phyloP scores from a whole-genome alignment of 1,284 basidiomycete species.

The Cerioporus squamosus region DNA sequence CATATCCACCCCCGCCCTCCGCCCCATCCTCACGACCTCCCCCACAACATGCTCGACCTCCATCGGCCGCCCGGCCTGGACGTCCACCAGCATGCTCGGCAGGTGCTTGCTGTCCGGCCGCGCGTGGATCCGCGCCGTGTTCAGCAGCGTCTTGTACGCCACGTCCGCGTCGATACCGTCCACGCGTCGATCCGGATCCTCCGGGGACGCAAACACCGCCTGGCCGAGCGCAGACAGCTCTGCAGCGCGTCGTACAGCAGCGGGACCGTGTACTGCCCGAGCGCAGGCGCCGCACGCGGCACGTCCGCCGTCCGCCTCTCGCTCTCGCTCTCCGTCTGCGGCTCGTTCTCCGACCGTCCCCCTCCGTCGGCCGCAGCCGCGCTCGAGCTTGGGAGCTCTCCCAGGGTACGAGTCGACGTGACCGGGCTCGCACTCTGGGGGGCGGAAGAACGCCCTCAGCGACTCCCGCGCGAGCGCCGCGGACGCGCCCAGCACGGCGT shows the following conservation, averaged over 20 bases:
- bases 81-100: constrained; percentile 68
- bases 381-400: too few relatives aligned
- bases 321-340: too few relatives aligned
- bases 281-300: too few relatives aligned
- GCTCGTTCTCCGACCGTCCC: too few relatives aligned
- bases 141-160: constrained; percentile 44
- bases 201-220: constrained; percentile 54
- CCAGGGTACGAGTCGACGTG: too few relatives aligned
- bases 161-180: constrained; percentile 45
- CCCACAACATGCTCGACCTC: constrained; percentile 72
- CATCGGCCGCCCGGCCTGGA: constrained; percentile 55
- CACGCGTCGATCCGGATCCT: constrained; percentile 21
- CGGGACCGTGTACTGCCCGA: too few relatives aligned
- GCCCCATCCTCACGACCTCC: constrained; percentile 60
- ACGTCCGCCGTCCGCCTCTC: too few relatives aligned
- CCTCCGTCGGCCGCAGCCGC: too few relatives aligned
- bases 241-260: too few relatives aligned
- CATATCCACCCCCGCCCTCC: constrained; percentile 47
- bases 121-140: constrained; percentile 43
- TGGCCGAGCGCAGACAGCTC: constrained; percentile 50
- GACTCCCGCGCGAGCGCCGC: constrained; percentile 56
- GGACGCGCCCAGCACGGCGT: constrained; percentile 57
- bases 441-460: constrained; percentile 56
- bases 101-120: constrained; percentile 49
- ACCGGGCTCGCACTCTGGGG: constrained; percentile 36